Evolutionary conservation across 345 rosid genomes (phyloP).

Genomic region (Stellera chamaejasme): DNA sequence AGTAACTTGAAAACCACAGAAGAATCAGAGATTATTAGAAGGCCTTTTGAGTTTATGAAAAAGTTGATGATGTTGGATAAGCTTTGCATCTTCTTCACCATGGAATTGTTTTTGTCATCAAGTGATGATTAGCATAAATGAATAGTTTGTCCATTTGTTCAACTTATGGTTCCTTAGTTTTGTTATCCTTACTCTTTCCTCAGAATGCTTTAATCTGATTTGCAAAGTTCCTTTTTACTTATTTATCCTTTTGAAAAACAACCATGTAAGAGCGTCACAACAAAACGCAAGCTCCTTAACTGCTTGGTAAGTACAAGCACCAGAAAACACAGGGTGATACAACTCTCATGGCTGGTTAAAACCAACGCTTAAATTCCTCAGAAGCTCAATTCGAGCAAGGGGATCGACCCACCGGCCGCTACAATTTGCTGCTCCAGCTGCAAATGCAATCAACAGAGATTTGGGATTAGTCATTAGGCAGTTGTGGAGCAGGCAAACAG

Average conservation of each 20-base stretch:
- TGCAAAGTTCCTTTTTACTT: too few relatives aligned
- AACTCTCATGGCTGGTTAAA: not conserved
- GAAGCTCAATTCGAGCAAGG: slow-evolving; percentile 39
- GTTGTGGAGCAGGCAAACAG: not conserved
- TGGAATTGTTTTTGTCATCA: slow-evolving; percentile 6
- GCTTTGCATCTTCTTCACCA: slow-evolving; percentile 17
- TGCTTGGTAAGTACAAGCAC: not conserved
- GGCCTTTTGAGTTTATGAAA: too few relatives aligned
- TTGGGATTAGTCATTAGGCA: not conserved
- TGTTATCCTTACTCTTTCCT: too few relatives aligned
- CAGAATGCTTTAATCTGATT: too few relatives aligned
- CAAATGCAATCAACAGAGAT: slow-evolving; percentile 35
- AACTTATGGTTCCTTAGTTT: too few relatives aligned
- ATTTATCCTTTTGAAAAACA: too few relatives aligned
- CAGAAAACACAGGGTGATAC: slow-evolving; percentile 10
- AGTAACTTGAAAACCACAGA: too few relatives aligned
- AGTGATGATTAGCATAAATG: too few relatives aligned
- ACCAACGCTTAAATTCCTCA: slow-evolving; percentile 12
- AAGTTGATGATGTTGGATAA: too few relatives aligned
- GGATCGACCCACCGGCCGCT: slow-evolving; percentile 81
- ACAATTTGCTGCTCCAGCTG: slow-evolving; percentile 91
- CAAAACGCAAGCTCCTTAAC: slow-evolving; percentile 17
- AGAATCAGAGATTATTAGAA: too few relatives aligned
- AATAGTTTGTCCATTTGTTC: too few relatives aligned
- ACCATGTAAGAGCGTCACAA: slow-evolving; percentile 2